Percentiles rank a stretch among this genome's conserved stretches.
Evolutionary conservation across 805 yeast genomes (phyloP).

Genomic region (Yamadazyma ubonensis): DNA sequence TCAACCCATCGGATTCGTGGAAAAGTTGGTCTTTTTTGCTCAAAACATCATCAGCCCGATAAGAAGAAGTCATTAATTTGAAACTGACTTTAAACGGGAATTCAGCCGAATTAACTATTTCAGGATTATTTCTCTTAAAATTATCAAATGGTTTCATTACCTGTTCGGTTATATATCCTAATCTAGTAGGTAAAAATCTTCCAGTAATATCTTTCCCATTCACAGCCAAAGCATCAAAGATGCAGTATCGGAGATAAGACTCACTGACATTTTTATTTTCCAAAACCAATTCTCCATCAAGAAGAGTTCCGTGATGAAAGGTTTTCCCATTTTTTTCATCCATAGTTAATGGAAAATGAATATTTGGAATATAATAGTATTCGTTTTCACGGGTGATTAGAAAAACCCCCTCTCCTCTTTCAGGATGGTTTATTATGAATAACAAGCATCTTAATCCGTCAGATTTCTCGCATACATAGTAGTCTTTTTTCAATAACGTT

Average conservation of each 20-base stretch:
- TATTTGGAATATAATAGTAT: constrained; percentile 73
- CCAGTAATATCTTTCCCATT: constrained; percentile 71
- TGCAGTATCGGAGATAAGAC: constrained; percentile 63
- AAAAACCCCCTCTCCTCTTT: constrained; percentile 84
- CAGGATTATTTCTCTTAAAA: constrained; percentile 67
- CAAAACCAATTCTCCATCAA: constrained; percentile 92
- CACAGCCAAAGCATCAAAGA: constrained; percentile 87
- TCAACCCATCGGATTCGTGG: constrained; percentile 91
- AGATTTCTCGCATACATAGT: constrained; percentile 92
- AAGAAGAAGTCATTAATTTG: constrained; percentile 85
- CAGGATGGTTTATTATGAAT: constrained; percentile 63
- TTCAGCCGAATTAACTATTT: constrained; percentile 55
- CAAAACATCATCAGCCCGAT: constrained; percentile 73
- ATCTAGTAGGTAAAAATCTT: constrained; percentile 72
- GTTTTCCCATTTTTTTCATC: constrained; percentile 47
- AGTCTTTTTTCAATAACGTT: constrained; percentile 67
- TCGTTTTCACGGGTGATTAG: constrained; percentile 87
- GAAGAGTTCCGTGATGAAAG: constrained; percentile 81
- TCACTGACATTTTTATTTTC: constrained; percentile 61
- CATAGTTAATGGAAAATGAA: constrained; percentile 72
- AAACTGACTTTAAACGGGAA: constrained; percentile 86
- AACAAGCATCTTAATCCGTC: constrained; percentile 89
- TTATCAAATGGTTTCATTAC: constrained; percentile 80
- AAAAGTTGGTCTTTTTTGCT: constrained; percentile 68
- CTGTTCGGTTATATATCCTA: constrained; percentile 81